phyloP scores from a whole-genome alignment of 2,329 filamentous ascomycete species.

The Colletotrichum graminicola region DNA sequence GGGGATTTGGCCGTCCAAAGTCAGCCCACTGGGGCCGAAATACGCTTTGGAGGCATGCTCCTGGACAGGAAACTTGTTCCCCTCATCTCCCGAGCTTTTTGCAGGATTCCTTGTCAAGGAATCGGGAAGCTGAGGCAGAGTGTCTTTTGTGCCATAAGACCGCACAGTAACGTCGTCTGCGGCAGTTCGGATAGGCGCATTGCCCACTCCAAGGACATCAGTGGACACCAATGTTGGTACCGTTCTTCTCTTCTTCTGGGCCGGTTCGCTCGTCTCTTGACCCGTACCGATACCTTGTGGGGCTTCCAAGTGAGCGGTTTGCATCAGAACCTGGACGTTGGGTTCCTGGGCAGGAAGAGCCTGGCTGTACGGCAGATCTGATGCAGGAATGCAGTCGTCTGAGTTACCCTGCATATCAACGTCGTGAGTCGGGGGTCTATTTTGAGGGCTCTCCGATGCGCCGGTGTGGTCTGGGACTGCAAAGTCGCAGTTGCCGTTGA shows the following conservation, averaged over 20 bases:
- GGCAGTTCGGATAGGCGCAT: slow-evolving; percentile 27
- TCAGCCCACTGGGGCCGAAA: slow-evolving; percentile 51
- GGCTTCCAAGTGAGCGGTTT: neutral
- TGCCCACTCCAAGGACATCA: slow-evolving; percentile 37
- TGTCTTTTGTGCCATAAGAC: neutral
- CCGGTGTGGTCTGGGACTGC: neutral
- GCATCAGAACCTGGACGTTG: neutral
- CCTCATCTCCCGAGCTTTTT: neutral
- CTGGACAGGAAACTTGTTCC: slow-evolving; percentile 31
- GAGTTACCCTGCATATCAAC: slow-evolving; percentile 23
- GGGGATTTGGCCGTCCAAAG: slow-evolving; percentile 27
- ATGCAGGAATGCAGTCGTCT: slow-evolving; percentile 1
- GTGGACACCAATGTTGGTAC: slow-evolving; percentile 45
- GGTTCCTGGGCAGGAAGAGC: neutral
- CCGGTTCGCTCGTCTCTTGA: slow-evolving; percentile 29
- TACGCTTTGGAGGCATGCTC: slow-evolving; percentile 49
- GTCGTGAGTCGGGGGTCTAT: neutral
- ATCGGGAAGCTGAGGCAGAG: neutral
- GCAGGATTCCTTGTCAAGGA: neutral
- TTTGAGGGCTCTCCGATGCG: neutral
- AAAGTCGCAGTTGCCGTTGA: neutral
- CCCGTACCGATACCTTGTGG: neutral
- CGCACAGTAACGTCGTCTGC: slow-evolving; percentile 29
- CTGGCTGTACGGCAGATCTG: neutral
- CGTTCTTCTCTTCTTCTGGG: slow-evolving; percentile 49